Conservation (phyloP, 2,329 filamentous ascomycete genomes). For the Aspergillus sp. region DNA sequence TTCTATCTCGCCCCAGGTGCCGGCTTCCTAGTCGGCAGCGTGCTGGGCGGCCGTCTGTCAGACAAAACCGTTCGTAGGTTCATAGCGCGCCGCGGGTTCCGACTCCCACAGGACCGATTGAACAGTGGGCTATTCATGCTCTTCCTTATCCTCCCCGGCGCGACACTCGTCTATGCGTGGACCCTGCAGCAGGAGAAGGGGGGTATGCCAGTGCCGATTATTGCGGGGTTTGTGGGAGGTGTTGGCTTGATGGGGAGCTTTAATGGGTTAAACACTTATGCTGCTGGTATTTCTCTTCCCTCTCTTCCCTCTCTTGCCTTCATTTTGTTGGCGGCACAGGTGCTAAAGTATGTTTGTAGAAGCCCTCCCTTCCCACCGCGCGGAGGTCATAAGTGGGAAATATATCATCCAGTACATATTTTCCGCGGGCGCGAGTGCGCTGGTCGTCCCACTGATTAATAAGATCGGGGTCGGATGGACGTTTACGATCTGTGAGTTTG, state of each 20-base stretch:
- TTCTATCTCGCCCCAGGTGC: slow-evolving; percentile 74
- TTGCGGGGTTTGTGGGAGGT: slow-evolving; percentile 71
- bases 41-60: slow-evolving; percentile 68
- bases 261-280: slow-evolving; percentile 72
- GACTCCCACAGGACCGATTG: slow-evolving; percentile 68
- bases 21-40: slow-evolving; percentile 68
- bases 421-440: slow-evolving; percentile 67
- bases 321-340: slow-evolving; percentile 47
- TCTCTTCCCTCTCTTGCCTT: not conserved
- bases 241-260: slow-evolving; percentile 73
- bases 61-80: slow-evolving; percentile 66
- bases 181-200: slow-evolving; percentile 55
- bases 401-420: slow-evolving; percentile 77
- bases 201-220: slow-evolving; percentile 60
- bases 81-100: slow-evolving; percentile 60
- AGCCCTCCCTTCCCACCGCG: slow-evolving; percentile 51
- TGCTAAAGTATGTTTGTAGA: slow-evolving; percentile 19
- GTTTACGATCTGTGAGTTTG: slow-evolving; percentile 62
- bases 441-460: slow-evolving; percentile 70
- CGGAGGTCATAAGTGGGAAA: slow-evolving; percentile 76
- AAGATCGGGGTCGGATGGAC: slow-evolving; percentile 79
- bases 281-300: slow-evolving; percentile 26
- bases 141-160: slow-evolving; percentile 58
- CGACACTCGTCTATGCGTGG: slow-evolving; percentile 70
- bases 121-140: slow-evolving; percentile 59